Conservation (phyloP, 1,284 basidiomycete species). For the Tilletiopsis washingtonensis region DNA sequence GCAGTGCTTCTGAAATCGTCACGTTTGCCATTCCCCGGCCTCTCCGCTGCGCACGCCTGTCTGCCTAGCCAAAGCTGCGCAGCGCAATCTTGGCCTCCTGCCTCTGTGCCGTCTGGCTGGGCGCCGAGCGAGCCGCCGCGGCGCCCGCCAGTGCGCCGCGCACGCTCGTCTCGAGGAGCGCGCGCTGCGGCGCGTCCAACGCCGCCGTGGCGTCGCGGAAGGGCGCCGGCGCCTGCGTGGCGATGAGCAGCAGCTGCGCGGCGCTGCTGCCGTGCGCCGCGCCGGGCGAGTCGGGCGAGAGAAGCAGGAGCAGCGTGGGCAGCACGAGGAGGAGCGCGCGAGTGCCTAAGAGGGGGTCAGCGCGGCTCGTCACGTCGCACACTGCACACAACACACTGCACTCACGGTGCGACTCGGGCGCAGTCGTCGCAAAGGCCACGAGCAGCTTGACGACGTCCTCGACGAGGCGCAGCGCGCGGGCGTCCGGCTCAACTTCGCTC, state of each 20-base stretch:
- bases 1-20: no score
- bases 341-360: neutral
- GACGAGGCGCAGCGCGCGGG: neutral
- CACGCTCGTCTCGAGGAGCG: neutral
- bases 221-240: neutral
- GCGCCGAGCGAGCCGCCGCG: neutral
- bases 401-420: neutral
- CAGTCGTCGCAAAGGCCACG: neutral
- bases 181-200: neutral
- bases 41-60: no score
- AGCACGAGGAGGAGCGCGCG: neutral
- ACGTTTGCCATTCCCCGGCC: no score
- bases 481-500: neutral
- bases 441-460: neutral
- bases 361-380: no score
- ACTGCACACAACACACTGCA: no score
- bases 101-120: neutral
- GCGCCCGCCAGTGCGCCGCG: neutral
- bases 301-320: neutral
- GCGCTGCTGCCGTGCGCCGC: neutral
- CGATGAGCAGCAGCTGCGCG: neutral
- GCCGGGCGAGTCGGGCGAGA: neutral
- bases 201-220: neutral
- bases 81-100: neutral
- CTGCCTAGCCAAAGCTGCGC: neutral